Conservation (phyloP, 257 asterid species). For the Parsonsia alboflavescens region DNA sequence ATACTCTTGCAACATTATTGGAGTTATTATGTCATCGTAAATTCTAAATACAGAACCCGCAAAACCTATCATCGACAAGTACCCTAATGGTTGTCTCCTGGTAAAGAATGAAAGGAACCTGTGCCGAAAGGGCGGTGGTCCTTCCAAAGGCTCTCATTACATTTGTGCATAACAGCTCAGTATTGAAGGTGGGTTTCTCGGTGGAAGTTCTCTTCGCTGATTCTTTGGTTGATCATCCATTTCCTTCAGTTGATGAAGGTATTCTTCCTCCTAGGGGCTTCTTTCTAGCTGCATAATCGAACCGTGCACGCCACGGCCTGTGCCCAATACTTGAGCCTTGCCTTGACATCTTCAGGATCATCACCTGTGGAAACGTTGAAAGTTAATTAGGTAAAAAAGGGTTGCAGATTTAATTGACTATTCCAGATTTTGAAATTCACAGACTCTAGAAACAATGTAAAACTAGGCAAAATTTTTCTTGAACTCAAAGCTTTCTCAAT, state of each 20-base stretch:
- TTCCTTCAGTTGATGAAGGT: slow-evolving; percentile 1
- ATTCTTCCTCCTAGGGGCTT: background rate
- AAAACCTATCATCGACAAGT: slow-evolving; percentile 23
- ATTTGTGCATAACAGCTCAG: background rate
- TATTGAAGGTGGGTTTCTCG: background rate
- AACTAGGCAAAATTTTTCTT: background rate
- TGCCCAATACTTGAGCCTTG: slow-evolving; percentile 46
- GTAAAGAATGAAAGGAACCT: slow-evolving; percentile 12
- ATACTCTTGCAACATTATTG: background rate
- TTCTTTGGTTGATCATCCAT: background rate
- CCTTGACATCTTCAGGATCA: slow-evolving; percentile 44
- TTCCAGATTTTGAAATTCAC: background rate
- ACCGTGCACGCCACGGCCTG: slow-evolving; percentile 42
- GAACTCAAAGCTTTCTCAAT: too few species aligned
- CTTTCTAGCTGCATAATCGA: slow-evolving; percentile 32
- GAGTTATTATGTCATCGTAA: too few species aligned
- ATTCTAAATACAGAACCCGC: background rate
- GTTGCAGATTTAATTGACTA: background rate
- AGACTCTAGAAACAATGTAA: background rate
- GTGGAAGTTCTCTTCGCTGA: background rate
- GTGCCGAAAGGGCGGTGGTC: background rate
- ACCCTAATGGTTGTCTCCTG: slow-evolving; percentile 18
- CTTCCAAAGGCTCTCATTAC: background rate
- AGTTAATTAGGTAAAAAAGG: too few species aligned
- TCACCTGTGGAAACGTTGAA: slow-evolving; percentile 22